These are phyloP conservation scores for Phytophthora citrophthora DNA, from an alignment of 352 stramenopile species.

Conservation along the genomic window DNA sequence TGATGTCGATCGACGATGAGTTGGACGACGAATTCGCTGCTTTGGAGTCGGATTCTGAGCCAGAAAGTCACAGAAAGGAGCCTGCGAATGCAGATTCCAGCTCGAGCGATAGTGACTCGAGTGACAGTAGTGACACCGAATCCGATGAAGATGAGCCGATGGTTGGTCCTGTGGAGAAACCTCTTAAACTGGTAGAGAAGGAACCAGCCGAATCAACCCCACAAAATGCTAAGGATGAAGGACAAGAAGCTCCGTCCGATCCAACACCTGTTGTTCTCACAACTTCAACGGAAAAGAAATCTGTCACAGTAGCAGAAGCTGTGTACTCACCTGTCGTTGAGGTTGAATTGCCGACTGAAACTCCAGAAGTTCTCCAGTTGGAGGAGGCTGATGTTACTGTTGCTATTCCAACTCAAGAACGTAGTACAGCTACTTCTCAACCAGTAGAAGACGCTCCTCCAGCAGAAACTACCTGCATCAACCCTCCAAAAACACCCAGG, in stretches of 20 bases:
- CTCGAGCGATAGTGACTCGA: constrained; percentile 16
- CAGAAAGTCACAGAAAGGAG: constrained; percentile 4
- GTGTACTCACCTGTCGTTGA: constrained; percentile 8
- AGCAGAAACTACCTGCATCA: background rate
- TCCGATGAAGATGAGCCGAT: constrained; percentile 20
- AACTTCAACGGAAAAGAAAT: constrained; percentile 14
- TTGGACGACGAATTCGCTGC: constrained; percentile 48
- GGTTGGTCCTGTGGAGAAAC: background rate
- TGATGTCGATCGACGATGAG: constrained; percentile 43
- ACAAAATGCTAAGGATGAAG: background rate
- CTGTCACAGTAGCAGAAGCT: constrained; percentile 5
- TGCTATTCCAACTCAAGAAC: background rate
- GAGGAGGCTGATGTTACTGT: background rate
- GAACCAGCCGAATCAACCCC: background rate
- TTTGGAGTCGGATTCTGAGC: constrained; percentile 36
- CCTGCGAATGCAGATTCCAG: constrained; percentile 19
- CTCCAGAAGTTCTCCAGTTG: constrained; percentile 1
- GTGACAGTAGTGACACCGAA: constrained; percentile 37
- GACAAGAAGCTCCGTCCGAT: background rate
- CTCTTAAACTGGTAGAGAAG: background rate
- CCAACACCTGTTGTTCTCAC: constrained; percentile 17
- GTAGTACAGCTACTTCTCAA: background rate
- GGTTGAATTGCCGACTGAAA: background rate
- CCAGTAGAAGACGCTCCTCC: background rate
- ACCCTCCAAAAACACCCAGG: background rate